A percentile compares a stretch with the other conserved stretches of the same genome.
Conservation (phyloP, 345 rosid genomes). For the Boechera retrofracta region DNA sequence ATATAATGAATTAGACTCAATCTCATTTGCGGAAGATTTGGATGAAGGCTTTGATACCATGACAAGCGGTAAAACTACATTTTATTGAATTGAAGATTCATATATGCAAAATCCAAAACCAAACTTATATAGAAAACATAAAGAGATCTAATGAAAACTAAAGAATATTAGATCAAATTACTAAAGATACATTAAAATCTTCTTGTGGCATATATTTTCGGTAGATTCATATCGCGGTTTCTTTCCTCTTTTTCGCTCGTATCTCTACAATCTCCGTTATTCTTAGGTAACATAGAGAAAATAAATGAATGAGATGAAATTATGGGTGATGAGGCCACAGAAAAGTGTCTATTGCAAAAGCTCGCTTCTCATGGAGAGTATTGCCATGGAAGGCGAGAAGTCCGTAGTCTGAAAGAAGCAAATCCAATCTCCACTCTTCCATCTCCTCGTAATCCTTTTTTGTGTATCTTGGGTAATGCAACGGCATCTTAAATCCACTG, state of each 20-base stretch:
- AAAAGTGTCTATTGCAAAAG: slow-evolving; percentile 63
- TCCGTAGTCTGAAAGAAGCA: slow-evolving; percentile 65
- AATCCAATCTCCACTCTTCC: slow-evolving; percentile 74
- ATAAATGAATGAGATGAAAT: background rate
- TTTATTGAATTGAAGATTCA: slow-evolving; percentile 21
- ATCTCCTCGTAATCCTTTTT: slow-evolving; percentile 67
- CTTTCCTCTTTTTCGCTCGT: background rate
- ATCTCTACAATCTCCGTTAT: background rate
- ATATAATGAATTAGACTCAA: background rate
- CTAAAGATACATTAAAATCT: background rate
- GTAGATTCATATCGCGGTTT: background rate
- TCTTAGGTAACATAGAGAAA: background rate
- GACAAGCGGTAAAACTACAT: background rate
- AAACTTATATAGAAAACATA: slow-evolving; percentile 8
- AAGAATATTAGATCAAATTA: too few relatives aligned
- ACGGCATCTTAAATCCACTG: slow-evolving; percentile 62
- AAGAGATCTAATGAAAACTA: background rate
- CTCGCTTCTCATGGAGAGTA: slow-evolving; percentile 59
- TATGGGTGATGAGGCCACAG: slow-evolving; percentile 54
- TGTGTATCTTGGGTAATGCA: slow-evolving; percentile 71
- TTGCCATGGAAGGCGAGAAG: slow-evolving; percentile 44
- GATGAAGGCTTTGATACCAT: background rate
- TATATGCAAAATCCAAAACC: slow-evolving; percentile 11
- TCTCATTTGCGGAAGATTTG: background rate
- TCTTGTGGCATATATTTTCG: background rate